Evolutionary conservation across 495 filamentous ascomycete species (phyloP), one percentile per base, ranked within the genome.

Genomic region (Penicillium manginii): DNA sequence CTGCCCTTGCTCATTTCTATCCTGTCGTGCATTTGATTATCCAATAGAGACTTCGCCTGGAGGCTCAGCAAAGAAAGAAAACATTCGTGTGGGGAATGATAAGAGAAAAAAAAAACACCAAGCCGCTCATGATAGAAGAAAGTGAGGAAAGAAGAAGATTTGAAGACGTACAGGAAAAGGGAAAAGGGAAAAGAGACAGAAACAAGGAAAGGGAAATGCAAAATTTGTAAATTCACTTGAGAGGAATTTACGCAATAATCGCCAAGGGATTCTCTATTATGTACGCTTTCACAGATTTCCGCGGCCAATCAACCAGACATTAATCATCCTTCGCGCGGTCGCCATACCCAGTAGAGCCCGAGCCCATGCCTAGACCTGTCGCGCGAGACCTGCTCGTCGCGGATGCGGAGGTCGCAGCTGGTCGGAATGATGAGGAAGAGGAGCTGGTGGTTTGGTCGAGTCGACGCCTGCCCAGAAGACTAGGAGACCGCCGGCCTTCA

Each of bases 361-460:
- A 62, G 2, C 57, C 61, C 22, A 60, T 61, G 3, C 57, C 61
- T 32, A 62, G 52, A 21, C 52, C 66, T 47, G 60, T 58, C 37
- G 66, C 60, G 62, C 77, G 77, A 78, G 73, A 69, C 72, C 77
- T 67, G 75, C 73, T 77, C 73, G 71, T 72, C 51, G 67, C 65
- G 29, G 73, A 64, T 49, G 58, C 60, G 19, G 76, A 70, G 51
- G 74, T 56, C 31, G 64, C 70, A 32, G 52, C 64, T 14, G 66
- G 60, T 12, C 59, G 61, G 40, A 64, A 68, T 26, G 67, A 64
- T 7, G 67, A 70, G 22, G 67, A 68, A 8, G 65, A 65, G 2
- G 65, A 68, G 22, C 26, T 29, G 26, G 43, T 52, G 46, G 53
- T 61, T 45, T 62, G 61, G 1, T 67, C 67, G 6, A 68, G 52